These are phyloP conservation scores for Collybiopsis luxurians DNA, from an alignment of 768 basidiomycete species.

Conservation along the genomic window DNA sequence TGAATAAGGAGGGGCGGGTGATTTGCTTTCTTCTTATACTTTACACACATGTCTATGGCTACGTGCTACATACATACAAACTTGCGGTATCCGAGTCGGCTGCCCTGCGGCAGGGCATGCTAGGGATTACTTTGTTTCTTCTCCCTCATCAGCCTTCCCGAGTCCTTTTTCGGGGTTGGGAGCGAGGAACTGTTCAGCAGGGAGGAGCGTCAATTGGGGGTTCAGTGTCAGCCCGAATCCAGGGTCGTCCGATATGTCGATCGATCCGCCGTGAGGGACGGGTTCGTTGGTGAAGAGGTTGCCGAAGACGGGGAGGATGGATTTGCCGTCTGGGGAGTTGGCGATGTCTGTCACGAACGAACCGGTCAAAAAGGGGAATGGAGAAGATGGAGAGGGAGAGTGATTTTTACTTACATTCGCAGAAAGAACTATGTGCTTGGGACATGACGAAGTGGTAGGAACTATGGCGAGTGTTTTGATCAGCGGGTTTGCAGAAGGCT, in stretches of 20 bases:
- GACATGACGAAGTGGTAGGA: slow-evolving; percentile 41
- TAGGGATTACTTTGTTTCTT: too few species aligned
- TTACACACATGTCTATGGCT: too few species aligned
- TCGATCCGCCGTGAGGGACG: slow-evolving; percentile 7
- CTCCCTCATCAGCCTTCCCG: not conserved
- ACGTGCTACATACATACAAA: too few species aligned
- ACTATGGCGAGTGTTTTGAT: slow-evolving; percentile 19
- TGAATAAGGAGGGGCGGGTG: too few species aligned
- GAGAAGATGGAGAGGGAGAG: not conserved
- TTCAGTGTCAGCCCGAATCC: slow-evolving; percentile 6
- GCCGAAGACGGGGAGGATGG: slow-evolving; percentile 7
- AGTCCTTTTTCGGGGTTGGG: slow-evolving; percentile 4
- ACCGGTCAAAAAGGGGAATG: not conserved
- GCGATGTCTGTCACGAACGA: not conserved
- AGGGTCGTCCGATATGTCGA: slow-evolving; percentile 8
- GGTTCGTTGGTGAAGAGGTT: slow-evolving; percentile 6
- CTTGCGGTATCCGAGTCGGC: too few species aligned
- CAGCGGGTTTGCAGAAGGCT: slow-evolving; percentile 8
- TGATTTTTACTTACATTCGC: slow-evolving; percentile 8
- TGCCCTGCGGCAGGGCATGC: too few species aligned
- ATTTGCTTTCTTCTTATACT: too few species aligned
- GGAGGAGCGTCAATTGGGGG: not conserved
- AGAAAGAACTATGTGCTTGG: slow-evolving; percentile 28
- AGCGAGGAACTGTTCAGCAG: slow-evolving; percentile 2
- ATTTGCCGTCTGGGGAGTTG: slow-evolving; percentile 5